Evolutionary conservation across 371 early-diverging fungal species (phyloP).

Genomic region (Actinomortierella wolfii): DNA sequence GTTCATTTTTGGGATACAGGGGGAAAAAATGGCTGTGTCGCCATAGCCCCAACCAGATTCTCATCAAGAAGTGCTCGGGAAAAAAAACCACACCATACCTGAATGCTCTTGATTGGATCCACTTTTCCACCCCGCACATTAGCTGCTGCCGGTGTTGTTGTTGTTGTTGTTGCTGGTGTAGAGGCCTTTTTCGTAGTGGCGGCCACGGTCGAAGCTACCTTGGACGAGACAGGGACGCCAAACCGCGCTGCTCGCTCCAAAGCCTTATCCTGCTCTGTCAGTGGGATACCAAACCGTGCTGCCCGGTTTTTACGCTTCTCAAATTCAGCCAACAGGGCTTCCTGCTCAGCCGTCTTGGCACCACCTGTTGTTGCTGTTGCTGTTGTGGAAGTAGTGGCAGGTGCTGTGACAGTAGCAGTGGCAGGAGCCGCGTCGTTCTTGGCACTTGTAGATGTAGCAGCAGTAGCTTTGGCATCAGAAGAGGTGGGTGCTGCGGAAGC

Average conservation of each 20-base stretch:
- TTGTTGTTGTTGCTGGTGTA: slow-evolving; percentile 3
- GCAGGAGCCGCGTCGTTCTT: slow-evolving; percentile 11
- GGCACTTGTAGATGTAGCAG: too few species aligned
- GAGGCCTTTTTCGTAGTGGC: slow-evolving; percentile 17
- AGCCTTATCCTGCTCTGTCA: slow-evolving; percentile 35
- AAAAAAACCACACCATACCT: too few species aligned
- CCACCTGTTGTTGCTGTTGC: slow-evolving; percentile 7
- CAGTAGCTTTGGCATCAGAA: too few species aligned
- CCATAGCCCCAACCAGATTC: too few species aligned
- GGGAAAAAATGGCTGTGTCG: too few species aligned
- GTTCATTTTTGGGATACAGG: too few species aligned
- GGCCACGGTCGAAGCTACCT: slow-evolving; percentile 15
- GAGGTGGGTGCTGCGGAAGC: too few species aligned
- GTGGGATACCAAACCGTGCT: slow-evolving; percentile 44
- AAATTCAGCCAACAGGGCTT: slow-evolving; percentile 31
- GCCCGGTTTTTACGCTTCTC: slow-evolving; percentile 49
- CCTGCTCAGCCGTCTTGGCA: slow-evolving; percentile 6
- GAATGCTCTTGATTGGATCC: slow-evolving; percentile 8
- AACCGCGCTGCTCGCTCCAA: slow-evolving; percentile 64
- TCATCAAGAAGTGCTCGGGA: too few species aligned
- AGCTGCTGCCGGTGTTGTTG: slow-evolving; percentile 1
- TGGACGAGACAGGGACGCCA: slow-evolving; percentile 47
- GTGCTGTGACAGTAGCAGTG: slow-evolving; percentile 1
- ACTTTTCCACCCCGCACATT: background rate
- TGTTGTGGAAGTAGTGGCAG: slow-evolving; percentile 1